phyloP scores from a whole-genome alignment of 306 rosid species.

The Luffa aegyptiaca region DNA sequence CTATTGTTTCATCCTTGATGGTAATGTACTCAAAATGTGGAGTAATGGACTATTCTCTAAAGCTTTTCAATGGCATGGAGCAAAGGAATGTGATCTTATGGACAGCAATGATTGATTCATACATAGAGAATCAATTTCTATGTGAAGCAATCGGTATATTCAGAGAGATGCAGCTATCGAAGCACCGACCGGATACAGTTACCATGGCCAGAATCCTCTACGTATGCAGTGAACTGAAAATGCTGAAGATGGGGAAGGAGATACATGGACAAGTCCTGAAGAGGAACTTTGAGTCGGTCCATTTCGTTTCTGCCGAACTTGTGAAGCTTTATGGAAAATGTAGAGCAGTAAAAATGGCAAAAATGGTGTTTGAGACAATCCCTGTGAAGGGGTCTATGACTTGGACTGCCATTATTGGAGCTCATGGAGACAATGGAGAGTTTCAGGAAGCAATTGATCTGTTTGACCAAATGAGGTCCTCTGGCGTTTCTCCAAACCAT shows the following conservation, averaged over 20 bases:
- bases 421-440: conserved; percentile 41
- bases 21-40: conserved; percentile 67
- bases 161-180: conserved; percentile 55
- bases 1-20: conserved; percentile 58
- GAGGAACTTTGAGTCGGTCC: conserved; percentile 33
- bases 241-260: conserved; percentile 60
- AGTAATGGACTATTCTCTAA: conserved; percentile 36
- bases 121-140: conserved; percentile 28
- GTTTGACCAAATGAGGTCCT: conserved; percentile 39
- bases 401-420: conserved; percentile 69
- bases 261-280: conserved; percentile 62
- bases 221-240: conserved; percentile 41
- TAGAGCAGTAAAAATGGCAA: conserved; percentile 38
- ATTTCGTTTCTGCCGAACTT: conserved; percentile 51
- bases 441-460: conserved; percentile 41
- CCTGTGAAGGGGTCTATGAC: conserved; percentile 67
- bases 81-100: conserved; percentile 52
- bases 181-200: conserved; percentile 59
- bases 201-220: conserved; percentile 48
- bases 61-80: conserved; percentile 43
- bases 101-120: conserved; percentile 79
- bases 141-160: conserved; percentile 43
- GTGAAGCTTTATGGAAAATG: conserved; percentile 57
- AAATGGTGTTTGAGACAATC: conserved; percentile 36
- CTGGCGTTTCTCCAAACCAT: conserved; percentile 39